Conservation (phyloP, 192 early-diverging fungal genomes). For the Lobulomyces angularis region DNA sequence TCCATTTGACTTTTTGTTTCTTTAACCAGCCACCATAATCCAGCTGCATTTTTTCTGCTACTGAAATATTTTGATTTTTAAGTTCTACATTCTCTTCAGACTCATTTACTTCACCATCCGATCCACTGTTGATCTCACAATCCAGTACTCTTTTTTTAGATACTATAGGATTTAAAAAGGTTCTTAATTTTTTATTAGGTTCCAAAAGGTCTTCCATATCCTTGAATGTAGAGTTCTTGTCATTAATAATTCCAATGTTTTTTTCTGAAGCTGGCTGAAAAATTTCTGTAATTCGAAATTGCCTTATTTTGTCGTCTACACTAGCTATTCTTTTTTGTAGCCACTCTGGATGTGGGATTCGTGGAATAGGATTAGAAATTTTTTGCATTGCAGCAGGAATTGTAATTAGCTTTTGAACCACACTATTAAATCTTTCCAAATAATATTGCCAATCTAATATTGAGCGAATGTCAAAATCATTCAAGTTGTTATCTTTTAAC, state of each 20-base stretch:
- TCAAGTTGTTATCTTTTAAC: constrained; percentile 64
- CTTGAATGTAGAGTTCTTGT: neutral
- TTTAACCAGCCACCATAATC: constrained; percentile 64
- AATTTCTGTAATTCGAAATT: constrained; percentile 74
- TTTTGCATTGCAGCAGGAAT: constrained; percentile 98
- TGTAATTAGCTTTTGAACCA: constrained; percentile 94
- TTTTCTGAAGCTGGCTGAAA: constrained; percentile 34
- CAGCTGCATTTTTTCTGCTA: constrained; percentile 21
- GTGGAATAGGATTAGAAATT: constrained; percentile 82
- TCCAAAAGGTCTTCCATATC: too few relatives aligned
- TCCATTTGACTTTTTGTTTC: constrained; percentile 67
- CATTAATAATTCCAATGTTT: constrained; percentile 3
- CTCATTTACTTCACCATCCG: constrained; percentile 9
- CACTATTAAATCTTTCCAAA: constrained; percentile 83
- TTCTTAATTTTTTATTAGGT: neutral
- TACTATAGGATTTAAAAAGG: neutral
- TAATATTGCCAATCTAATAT: constrained; percentile 98
- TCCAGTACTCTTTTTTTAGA: neutral
- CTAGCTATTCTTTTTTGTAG: constrained; percentile 64
- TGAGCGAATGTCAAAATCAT: constrained; percentile 73
- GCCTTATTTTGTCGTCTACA: constrained; percentile 70
- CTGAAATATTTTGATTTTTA: constrained; percentile 5
- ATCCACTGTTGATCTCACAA: constrained; percentile 10
- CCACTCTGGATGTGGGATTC: constrained; percentile 92
- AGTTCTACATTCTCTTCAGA: constrained; percentile 1